These are phyloP conservation scores for Euphorbia pulcherrima DNA, from an alignment of 345 rosid species.

Conservation along the genomic window DNA sequence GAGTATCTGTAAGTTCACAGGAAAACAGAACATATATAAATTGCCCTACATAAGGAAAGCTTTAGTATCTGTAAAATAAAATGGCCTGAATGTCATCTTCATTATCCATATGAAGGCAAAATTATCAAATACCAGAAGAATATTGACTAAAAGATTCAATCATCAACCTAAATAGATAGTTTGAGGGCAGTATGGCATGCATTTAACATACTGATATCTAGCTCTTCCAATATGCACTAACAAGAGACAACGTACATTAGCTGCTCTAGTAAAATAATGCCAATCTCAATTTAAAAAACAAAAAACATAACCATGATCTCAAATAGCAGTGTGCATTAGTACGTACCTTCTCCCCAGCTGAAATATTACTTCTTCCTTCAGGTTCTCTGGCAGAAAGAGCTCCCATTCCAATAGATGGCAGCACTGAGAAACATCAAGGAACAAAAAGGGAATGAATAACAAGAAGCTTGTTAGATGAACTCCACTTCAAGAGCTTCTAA, in stretches of 20 bases:
- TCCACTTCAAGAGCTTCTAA: neutral
- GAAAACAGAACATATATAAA: neutral
- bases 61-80: neutral
- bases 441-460: neutral
- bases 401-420: conserved; percentile 94
- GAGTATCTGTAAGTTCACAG: neutral
- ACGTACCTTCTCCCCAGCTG: conserved; percentile 84
- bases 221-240: neutral
- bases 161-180: neutral
- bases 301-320: neutral
- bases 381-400: conserved; percentile 96
- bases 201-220: neutral
- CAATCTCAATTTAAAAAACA: neutral
- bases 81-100: neutral
- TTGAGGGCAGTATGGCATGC: neutral
- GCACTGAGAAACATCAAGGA: conserved; percentile 40
- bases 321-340: neutral
- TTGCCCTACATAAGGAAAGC: neutral
- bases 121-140: neutral
- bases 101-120: neutral
- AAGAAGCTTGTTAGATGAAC: neutral
- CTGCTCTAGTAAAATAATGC: neutral
- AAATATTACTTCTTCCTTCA: conserved; percentile 81
- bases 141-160: neutral
- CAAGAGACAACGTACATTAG: conserved; percentile 4